Evolutionary conservation across 805 yeast species (phyloP), one percentile per base, ranked within the genome.

Genomic region (Cyberlindnera petersonii): DNA sequence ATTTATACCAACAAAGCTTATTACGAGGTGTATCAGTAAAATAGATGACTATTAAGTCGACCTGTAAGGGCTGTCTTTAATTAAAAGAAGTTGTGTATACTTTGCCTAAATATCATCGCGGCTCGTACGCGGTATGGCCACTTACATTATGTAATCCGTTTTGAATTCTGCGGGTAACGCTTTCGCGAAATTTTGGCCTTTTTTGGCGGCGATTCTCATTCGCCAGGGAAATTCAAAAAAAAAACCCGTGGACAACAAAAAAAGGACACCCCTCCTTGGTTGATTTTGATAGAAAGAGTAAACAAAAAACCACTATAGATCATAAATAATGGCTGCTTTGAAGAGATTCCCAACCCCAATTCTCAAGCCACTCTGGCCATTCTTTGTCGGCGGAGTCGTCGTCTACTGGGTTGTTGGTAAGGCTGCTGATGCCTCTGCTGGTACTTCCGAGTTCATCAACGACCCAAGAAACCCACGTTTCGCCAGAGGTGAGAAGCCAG

Each of bases 391-490:
- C 61, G 88, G 91, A 72, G 82, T 69, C 53, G 60, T 77, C 52
- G 77, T 91, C 54, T 82, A 77, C 74, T 82, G 69, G 70, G 72
- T 79, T 53, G 71, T 86, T 57, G 74, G 77, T 64, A 79, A 80
- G 70, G 82, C 77, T 38, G 79, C 87, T 48, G 66, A 64, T 46
- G 82, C 82, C 47, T 74, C 86, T 55, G 71, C 78, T 65, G 72
- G 79, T 74, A 72, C 91, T 41, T 75, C 74, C 48, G 94, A 86
- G 69, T 87, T 80, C 74, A 78, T 81, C 69, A 86, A 87, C 66
- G 96, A 87, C 70, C 96, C 96, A 72, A 85, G 95, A 76, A 87
- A 87, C 74, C 96, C 96, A 68, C 82, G 94, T 72, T 84, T 86
- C 63, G 71, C 72, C 50, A 68, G 67, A 53, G 78, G 77, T 59